Base-by-base conservation (phyloP, 805 yeast species). In the Hanseniaspora singularis region DNA sequence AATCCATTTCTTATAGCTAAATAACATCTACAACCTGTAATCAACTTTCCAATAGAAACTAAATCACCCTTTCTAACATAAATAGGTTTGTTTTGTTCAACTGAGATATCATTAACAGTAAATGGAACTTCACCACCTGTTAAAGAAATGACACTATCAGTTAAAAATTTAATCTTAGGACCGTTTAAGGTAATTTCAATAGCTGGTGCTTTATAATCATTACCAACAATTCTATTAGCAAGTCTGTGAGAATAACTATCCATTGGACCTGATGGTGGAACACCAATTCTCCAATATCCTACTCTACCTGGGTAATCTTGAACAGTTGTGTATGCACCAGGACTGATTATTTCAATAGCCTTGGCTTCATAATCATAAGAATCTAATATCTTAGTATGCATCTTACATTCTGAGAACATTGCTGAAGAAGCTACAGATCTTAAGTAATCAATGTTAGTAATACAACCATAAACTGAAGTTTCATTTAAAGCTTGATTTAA, bases 231-330 rank as follows among this genome's bases (percentile, higher is more conserved):
- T 59, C 82, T 70, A 68, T 89, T 89, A 18, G 95, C 96, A 52
- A 85, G 62, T 57, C 96, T 73, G 69, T 88, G 88, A 4, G 96
- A 79, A 57, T 79, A 88, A 51, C 79, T 75, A 65, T 89, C 98
- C 97, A 89, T 92, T 50, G 97, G 96, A 38, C 98, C 98, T 33
- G 95, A 85, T 7, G 97, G 97, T 22, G 98, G 98, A 48, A 89
- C 97, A 62, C 98, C 98, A 47, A 67, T 61, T 56, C 69, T 64
- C 71, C 71, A 67, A 51, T 72, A 62, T n/a, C 86, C 81, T 46
- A 70, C 70, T 68, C 98, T 79, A 44, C 94, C 95, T 15, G 95
- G 94, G 63, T 79, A 92, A 64, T 92, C 98, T 67, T 89, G 98
- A 40, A 89, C 89, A 3, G 96, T 84, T 31, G 97, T 89, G 65